Percentiles rank a stretch among this genome's conserved stretches.
These are phyloP conservation scores for Lathyrus oleraceus DNA, from an alignment of 306 rosid genomes.

Conservation along the genomic window DNA sequence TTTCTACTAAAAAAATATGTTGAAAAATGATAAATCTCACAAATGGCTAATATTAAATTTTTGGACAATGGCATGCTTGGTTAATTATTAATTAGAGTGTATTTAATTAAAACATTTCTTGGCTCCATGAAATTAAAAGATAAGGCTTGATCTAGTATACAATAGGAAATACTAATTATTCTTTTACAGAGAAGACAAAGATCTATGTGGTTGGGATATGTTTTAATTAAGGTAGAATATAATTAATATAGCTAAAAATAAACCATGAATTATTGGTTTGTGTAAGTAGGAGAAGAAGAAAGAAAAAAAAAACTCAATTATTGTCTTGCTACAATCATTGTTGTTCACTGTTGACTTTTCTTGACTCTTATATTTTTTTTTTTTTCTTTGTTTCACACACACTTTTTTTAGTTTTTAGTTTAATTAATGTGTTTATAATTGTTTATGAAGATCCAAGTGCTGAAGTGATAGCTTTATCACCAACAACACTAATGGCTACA, in stretches of 20 bases:
- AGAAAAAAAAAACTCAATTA: constrained; percentile 51
- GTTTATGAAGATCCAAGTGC: constrained; percentile 64
- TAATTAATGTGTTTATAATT: not conserved
- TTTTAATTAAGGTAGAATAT: constrained; percentile 15
- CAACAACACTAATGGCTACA: constrained; percentile 68
- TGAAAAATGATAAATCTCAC: constrained; percentile 14
- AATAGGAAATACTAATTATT: not conserved
- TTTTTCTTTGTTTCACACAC: constrained; percentile 24
- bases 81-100: constrained; percentile 17
- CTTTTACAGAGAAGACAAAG: constrained; percentile 20
- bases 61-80: constrained; percentile 19
- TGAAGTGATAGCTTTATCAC: constrained; percentile 78
- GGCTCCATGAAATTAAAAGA: constrained; percentile 23
- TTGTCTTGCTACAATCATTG: constrained; percentile 66
- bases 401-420: not conserved
- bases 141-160: constrained; percentile 24
- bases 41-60: constrained; percentile 3
- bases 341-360: constrained; percentile 50
- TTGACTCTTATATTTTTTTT: constrained; percentile 41
- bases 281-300: constrained; percentile 29
- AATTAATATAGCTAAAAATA: constrained; percentile 16
- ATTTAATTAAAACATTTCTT: constrained; percentile 17
- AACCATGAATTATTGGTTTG: constrained; percentile 58
- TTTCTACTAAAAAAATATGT: constrained; percentile 21
- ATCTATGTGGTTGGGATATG: constrained; percentile 16